Conservation (phyloP, 2,329 filamentous ascomycete species). For the Leptographium procerum region DNA sequence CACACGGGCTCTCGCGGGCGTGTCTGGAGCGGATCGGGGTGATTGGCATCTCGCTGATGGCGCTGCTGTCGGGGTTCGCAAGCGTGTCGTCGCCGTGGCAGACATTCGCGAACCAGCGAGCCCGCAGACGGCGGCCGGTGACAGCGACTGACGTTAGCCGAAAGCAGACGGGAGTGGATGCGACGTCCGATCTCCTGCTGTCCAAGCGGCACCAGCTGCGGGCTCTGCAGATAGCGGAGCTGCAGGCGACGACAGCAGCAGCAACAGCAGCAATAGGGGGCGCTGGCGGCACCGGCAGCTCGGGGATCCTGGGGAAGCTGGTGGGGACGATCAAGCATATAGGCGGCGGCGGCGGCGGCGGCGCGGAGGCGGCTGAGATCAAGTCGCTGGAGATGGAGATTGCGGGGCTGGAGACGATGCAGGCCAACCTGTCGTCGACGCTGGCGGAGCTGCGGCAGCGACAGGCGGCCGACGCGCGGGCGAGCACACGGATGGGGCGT, state of each 20-base stretch:
- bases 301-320: conserved; percentile 61
- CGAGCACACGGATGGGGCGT: conserved; percentile 55
- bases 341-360: conserved; percentile 32
- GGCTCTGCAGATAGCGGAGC: conserved; percentile 42
- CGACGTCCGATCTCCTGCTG: conserved; percentile 67
- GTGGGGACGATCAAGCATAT: conserved; percentile 47
- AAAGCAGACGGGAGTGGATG: conserved; percentile 68
- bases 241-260: not conserved
- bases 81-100: conserved; percentile 85
- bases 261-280: conserved; percentile 5
- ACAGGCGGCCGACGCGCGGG: conserved; percentile 51
- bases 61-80: conserved; percentile 76
- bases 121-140: conserved; percentile 40
- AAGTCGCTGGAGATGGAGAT: conserved; percentile 62
- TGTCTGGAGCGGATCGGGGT: conserved; percentile 65
- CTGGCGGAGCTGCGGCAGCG: conserved; percentile 52
- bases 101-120: conserved; percentile 53
- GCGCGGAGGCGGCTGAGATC: conserved; percentile 50
- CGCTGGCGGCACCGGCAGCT: not conserved
- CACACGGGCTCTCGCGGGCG: conserved; percentile 31
- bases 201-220: conserved; percentile 64
- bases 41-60: conserved; percentile 79
- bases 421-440: conserved; percentile 54
- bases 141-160: conserved; percentile 64
- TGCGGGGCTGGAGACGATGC: conserved; percentile 69